Conservation (phyloP, 192 early-diverging fungal species). For the Rhizoclosmatium globosum region DNA sequence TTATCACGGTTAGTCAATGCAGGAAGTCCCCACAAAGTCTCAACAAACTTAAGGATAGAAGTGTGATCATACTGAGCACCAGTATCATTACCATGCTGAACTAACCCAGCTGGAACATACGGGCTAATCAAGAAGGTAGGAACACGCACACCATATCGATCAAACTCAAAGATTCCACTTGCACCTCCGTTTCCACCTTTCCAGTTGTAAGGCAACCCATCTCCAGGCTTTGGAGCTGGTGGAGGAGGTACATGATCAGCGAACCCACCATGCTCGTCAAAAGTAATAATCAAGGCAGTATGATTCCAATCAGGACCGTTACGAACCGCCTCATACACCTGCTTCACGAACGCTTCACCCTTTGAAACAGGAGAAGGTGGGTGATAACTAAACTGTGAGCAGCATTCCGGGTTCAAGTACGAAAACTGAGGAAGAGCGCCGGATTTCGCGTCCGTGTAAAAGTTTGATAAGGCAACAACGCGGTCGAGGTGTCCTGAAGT, state of each 20-base stretch:
- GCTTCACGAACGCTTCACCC: constrained; percentile 18
- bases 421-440: constrained; percentile 40
- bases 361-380: constrained; percentile 17
- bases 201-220: constrained; percentile 29
- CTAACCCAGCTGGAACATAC: constrained; percentile 7
- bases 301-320: constrained; percentile 4
- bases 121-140: constrained; percentile 17
- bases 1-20: too few relatives aligned
- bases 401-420: constrained; percentile 51
- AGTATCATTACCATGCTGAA: not conserved
- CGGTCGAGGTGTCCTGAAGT: constrained; percentile 33
- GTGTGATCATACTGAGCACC: too few relatives aligned
- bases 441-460: constrained; percentile 38
- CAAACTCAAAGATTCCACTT: constrained; percentile 18
- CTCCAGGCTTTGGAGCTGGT: not conserved
- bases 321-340: constrained; percentile 16
- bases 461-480: constrained; percentile 17
- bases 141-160: constrained; percentile 30
- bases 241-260: constrained; percentile 29
- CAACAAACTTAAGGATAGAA: too few relatives aligned
- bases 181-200: not conserved
- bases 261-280: constrained; percentile 40
- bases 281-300: constrained; percentile 23
- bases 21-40: too few relatives aligned
- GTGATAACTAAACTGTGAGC: constrained; percentile 27